Evolutionary conservation across 2,329 filamentous ascomycete species (phyloP), one percentile per base, ranked within the genome.

Genomic region (Aspergillus sp.): DNA sequence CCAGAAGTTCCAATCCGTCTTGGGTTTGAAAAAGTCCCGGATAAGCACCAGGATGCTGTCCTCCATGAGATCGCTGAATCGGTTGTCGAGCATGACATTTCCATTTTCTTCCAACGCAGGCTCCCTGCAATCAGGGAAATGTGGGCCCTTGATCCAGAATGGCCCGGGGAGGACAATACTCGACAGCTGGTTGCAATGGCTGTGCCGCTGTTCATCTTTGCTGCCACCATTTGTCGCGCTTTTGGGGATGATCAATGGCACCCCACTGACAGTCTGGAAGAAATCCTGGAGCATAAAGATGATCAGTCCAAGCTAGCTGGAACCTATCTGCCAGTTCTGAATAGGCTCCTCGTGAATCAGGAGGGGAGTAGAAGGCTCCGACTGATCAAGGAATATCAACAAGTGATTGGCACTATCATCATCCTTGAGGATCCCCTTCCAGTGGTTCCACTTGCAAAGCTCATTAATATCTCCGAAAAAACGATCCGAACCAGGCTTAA

Each of bases 391-490:
- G 51, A 53, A 26, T 58, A 57, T 26, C 34, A 42, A 33, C 33
- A 53, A n/a, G 49, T 56, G 7, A 39, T 62, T 40, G 59, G 59
- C 7, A 29, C 38, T 27, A 52, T 62, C 30, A 46, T 59, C 11
- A 12, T 56, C 27, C 47, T 59, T 28, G 44, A 37, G 31, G 46
- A 40, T 19, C 50, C 61, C 10, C 48, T 61, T 6, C 53, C 56
- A 11, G 27, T 49, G 7, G 43, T 29, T 32, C 13, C 49, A 5
- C 37, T 62, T 10, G 33, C 44, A 7, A 19, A 39, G 7, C 48
- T 58, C 37, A 30, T 53, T 8, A 10, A 35, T 3, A 10, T 54
- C 10, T 8, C 32, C 2, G 12, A 37, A 13, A 13, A 44, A 1
- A 33, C 46, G 8, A 45, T 58, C 9, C 37, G 27, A 7, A 12